Conservation (phyloP, 768 basidiomycete genomes). For the Coprinellus micaceus region DNA sequence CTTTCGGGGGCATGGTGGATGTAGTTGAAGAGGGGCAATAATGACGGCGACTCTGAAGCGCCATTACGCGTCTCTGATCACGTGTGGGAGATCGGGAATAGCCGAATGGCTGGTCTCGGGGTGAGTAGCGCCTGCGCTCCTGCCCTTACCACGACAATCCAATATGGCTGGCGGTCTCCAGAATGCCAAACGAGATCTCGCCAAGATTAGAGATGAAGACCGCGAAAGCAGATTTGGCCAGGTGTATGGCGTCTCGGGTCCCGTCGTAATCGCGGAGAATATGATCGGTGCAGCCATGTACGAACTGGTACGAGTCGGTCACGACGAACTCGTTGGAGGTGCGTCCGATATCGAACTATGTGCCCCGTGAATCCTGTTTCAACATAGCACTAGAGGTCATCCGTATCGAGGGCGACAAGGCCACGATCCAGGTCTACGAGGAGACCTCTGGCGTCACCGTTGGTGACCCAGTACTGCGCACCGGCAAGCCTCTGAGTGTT, state of each 20-base stretch:
- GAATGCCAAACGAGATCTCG: conserved; percentile 84
- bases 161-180: conserved; percentile 89
- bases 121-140: background rate
- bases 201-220: conserved; percentile 89
- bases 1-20: conserved; percentile 84
- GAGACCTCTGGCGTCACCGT: conserved; percentile 99
- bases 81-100: conserved; percentile 15
- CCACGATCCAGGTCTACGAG: conserved; percentile 98
- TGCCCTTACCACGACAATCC: background rate
- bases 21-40: conserved; percentile 18
- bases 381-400: conserved; percentile 77
- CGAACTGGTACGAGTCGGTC: conserved; percentile 96
- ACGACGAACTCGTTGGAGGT: conserved; percentile 98
- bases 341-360: conserved; percentile 17
- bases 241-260: conserved; percentile 95
- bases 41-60: conserved; percentile 12
- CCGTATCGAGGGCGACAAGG: conserved; percentile 95
- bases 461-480: conserved; percentile 95
- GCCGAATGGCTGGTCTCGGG: background rate
- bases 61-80: conserved; percentile 32
- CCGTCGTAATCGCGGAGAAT: conserved; percentile 95
- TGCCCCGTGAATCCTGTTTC: background rate
- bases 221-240: conserved; percentile 82
- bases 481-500: conserved; percentile 96
- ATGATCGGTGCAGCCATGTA: conserved; percentile 97